phyloP scores from a whole-genome alignment of 2,329 filamentous ascomycete species.

The Aspergillus sclerotialis region DNA sequence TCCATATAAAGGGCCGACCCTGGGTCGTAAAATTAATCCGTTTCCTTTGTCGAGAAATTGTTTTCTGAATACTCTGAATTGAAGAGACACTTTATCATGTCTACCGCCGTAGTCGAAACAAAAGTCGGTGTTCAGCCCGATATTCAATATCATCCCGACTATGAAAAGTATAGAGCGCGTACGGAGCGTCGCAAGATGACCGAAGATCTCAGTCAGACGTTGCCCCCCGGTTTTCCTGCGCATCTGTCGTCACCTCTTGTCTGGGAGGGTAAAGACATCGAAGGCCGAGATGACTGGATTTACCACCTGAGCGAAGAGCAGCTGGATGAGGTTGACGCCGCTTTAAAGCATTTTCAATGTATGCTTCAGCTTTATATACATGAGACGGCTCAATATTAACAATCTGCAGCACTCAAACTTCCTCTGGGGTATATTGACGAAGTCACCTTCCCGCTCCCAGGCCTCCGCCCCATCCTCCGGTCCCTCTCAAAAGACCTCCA shows the following conservation, averaged over 20 bases:
- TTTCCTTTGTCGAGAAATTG: too few relatives aligned
- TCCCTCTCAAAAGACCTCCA: slow-evolving; percentile 30
- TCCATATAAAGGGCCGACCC: too few relatives aligned
- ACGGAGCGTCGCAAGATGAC: slow-evolving; percentile 11
- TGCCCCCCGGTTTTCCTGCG: slow-evolving; percentile 38
- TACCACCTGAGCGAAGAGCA: slow-evolving; percentile 31
- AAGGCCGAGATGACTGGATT: slow-evolving; percentile 34
- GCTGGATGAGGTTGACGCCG: slow-evolving; percentile 38
- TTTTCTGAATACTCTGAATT: too few relatives aligned
- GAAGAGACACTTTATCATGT: too few relatives aligned
- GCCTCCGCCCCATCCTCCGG: slow-evolving; percentile 23
- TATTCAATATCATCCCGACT: slow-evolving; percentile 17
- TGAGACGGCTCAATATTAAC: background rate
- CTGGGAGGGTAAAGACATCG: slow-evolving; percentile 40
- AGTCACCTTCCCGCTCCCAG: slow-evolving; percentile 38
- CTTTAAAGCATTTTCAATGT: slow-evolving; percentile 38
- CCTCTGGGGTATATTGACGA: slow-evolving; percentile 33
- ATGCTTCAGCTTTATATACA: background rate
- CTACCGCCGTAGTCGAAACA: too few relatives aligned
- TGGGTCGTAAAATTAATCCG: too few relatives aligned
- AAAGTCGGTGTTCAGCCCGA: too few relatives aligned
- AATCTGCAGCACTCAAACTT: slow-evolving; percentile 16
- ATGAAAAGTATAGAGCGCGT: slow-evolving; percentile 14
- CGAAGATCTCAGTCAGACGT: slow-evolving; percentile 8
- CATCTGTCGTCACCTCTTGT: slow-evolving; percentile 38